Percentiles rank a stretch among this genome's conserved stretches.
Evolutionary conservation across 148 eudicot species (phyloP).

Genomic region (Rhododendron williamsianum): DNA sequence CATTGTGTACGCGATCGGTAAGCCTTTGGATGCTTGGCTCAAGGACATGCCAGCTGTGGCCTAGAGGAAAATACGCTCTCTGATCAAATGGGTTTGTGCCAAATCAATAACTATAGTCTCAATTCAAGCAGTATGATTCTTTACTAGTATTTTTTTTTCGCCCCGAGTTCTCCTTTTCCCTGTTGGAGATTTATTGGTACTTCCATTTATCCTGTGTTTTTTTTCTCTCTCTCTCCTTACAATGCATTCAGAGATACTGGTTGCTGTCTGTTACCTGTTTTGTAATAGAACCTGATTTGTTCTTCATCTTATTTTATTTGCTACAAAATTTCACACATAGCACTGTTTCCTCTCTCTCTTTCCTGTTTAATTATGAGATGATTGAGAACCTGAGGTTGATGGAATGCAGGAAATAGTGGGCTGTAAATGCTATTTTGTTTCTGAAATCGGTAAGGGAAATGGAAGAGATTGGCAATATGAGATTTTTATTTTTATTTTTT

Average conservation of each 20-base stretch:
- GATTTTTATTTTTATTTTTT: neutral
- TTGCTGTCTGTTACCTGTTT: neutral
- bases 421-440: neutral
- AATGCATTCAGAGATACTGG: neutral
- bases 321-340: neutral
- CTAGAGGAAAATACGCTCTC: conserved; percentile 8
- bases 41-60: conserved; percentile 66
- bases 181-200: neutral
- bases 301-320: neutral
- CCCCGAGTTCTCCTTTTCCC: neutral
- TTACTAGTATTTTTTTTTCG: conserved; percentile 13
- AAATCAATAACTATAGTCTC: neutral
- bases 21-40: conserved; percentile 79
- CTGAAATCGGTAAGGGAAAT: neutral
- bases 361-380: neutral
- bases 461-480: neutral
- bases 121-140: conserved; percentile 13
- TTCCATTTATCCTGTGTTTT: neutral
- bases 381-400: neutral
- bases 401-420: neutral
- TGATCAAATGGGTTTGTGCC: neutral
- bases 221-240: neutral
- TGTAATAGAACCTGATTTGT: conserved; percentile 7
- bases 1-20: conserved; percentile 74
- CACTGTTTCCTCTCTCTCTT: neutral